Conservation (phyloP, 345 rosid genomes). For the Murraya koenigii region DNA sequence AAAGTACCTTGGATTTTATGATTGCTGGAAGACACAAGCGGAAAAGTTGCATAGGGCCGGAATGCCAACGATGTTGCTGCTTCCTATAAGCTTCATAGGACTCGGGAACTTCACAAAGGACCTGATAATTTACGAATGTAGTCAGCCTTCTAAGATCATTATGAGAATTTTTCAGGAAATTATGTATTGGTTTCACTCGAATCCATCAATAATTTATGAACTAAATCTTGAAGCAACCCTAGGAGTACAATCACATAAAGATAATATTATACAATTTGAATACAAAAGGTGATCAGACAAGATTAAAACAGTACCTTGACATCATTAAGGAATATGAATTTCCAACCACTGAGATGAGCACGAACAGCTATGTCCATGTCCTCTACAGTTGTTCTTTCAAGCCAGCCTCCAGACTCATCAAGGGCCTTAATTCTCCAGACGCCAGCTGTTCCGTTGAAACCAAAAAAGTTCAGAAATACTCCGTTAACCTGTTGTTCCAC, state of each 20-base stretch:
- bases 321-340: constrained; percentile 74
- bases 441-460: constrained; percentile 90
- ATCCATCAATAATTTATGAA: neutral
- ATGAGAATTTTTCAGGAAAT: neutral
- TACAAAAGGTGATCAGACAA: neutral
- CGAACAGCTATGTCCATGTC: constrained; percentile 94
- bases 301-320: constrained; percentile 52
- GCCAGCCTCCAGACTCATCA: constrained; percentile 92
- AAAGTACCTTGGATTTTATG: constrained; percentile 64
- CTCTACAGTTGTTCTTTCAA: constrained; percentile 81
- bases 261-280: neutral
- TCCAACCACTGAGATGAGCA: constrained; percentile 88
- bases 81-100: constrained; percentile 89
- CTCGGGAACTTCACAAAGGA: constrained; percentile 86
- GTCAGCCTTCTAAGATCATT: constrained; percentile 5
- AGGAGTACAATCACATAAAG: neutral
- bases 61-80: constrained; percentile 96
- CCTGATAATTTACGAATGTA: constrained; percentile 34
- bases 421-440: constrained; percentile 89
- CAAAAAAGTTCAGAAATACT: constrained; percentile 75
- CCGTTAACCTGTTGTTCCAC: constrained; percentile 87
- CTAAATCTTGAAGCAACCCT: neutral
- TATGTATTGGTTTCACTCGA: neutral
- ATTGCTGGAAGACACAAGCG: constrained; percentile 82
- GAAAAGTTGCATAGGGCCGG: constrained; percentile 91